Percentiles rank a stretch among this genome's conserved stretches.
phyloP scores from a whole-genome alignment of 2,329 filamentous ascomycete genomes.

The Cadophora gregata region DNA sequence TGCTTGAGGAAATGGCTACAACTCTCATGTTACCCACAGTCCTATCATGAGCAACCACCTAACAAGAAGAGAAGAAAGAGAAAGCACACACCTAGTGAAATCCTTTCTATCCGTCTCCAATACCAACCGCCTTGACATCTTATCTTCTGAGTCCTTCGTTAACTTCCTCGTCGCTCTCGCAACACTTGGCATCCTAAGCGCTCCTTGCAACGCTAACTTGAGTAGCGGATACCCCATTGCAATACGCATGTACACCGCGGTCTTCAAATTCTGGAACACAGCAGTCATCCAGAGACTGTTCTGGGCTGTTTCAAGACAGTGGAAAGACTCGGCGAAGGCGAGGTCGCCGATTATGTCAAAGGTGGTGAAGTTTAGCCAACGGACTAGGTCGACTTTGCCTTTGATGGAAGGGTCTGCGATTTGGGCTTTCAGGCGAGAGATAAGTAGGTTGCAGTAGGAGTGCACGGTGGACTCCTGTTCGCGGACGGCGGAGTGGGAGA shows the following conservation, averaged over 20 bases:
- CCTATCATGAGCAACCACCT: neutral
- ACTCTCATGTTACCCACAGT: neutral
- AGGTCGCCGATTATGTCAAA: conserved; percentile 52
- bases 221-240: neutral
- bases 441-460: conserved; percentile 20
- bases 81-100: conserved; percentile 4
- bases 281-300: conserved; percentile 26
- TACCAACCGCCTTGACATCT: neutral
- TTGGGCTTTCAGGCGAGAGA: conserved; percentile 21
- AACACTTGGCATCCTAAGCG: neutral
- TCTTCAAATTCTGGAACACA: conserved; percentile 37
- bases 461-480: conserved; percentile 41
- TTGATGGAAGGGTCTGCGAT: conserved; percentile 6
- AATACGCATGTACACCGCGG: neutral
- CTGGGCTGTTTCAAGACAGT: conserved; percentile 4
- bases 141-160: conserved; percentile 9
- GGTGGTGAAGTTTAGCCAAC: conserved; percentile 46
- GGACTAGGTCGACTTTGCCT: conserved; percentile 37
- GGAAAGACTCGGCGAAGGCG: conserved; percentile 51
- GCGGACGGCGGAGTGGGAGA: conserved; percentile 41
- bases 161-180: neutral
- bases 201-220: neutral
- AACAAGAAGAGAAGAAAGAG: neutral
- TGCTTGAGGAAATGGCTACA: conserved; percentile 11
- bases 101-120: conserved; percentile 14